Evolutionary conservation across 768 basidiomycete species (phyloP), one percentile per base, ranked within the genome.

Genomic region (Bullera alba): DNA sequence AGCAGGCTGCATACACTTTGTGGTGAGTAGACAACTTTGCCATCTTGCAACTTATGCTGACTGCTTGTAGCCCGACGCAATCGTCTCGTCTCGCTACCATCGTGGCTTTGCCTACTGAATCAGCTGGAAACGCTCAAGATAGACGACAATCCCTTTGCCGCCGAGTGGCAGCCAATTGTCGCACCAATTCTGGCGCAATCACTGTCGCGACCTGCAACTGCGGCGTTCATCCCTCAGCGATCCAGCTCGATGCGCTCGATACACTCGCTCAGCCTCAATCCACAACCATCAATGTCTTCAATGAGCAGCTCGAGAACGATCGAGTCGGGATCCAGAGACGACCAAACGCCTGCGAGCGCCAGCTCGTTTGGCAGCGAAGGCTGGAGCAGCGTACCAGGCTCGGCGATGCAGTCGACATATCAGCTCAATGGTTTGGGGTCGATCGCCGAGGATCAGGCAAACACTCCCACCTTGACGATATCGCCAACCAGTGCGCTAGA

Each of bases 141-240:
- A n/a, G 93, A 97, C 56, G 85, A 83, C 16, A 99, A 99, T 70
- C 90, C 92, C 6, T 96, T 99, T 74, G 86, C 87, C 61, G 87
- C 86, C 6, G 87, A 88, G 1, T 95, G 91, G 88, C 83, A 84
- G 65, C 83, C 86, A 27, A 77, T 99, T 46, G 83, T 95, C 22
- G 86, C 85, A 50, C 89, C 91, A 0, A 76, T 96, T 42, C 76
- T 91, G 7, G 78, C 82, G n/a, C n/a, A n/a, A n/a, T n/a, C n/a
- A n/a, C n/a, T n/a, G n/a, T n/a, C n/a, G n/a, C n/a, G n/a, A 46
- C 82, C 82, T 65, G 69, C 75, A 21, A 80, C 51, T 15, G 41
- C 45, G 26, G 30, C 36, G 27, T 42, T 25, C 23, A 42, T 50
- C 27, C 21, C 70, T 77, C 34, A 32, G 8, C 36, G 48, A 16